A percentile compares a stretch with the other conserved stretches of the same genome.
These are phyloP conservation scores for Smittium culicis DNA, from an alignment of 371 early-diverging fungal species.

Conservation along the genomic window DNA sequence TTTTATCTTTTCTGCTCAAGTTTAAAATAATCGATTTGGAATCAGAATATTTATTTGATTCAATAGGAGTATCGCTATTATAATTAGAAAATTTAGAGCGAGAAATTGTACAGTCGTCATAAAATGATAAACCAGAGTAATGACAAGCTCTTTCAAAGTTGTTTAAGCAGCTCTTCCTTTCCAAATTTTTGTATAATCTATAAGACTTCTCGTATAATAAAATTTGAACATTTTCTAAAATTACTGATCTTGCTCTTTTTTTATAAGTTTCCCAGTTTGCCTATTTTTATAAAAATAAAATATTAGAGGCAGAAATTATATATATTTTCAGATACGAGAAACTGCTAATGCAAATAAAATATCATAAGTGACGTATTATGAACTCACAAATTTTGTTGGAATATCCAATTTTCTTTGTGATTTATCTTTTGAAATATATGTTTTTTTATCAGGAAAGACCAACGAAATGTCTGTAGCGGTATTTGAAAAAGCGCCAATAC, in stretches of 20 bases:
- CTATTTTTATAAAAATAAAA: background rate
- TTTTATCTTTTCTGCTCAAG: conserved; percentile 21
- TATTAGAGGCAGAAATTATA: no score
- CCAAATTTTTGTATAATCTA: background rate
- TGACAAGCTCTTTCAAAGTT: conserved; percentile 18
- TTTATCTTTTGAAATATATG: background rate
- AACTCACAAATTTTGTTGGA: background rate
- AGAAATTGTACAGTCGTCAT: conserved; percentile 23
- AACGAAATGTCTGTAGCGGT: background rate
- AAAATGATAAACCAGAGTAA: conserved; percentile 21
- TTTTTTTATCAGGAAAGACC: background rate
- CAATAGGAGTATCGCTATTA: conserved; percentile 11
- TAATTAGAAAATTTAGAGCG: conserved; percentile 20
- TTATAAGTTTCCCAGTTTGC: background rate
- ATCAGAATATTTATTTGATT: no score
- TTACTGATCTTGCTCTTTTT: background rate
- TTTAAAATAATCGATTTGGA: conserved; percentile 20
- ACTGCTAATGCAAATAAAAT: background rate
- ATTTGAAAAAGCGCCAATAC: background rate
- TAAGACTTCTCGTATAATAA: background rate
- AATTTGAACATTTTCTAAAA: background rate
- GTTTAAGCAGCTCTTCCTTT: background rate
- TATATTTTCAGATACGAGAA: no score
- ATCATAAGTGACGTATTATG: background rate
- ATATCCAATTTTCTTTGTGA: background rate